A percentile compares a stretch with the other conserved stretches of the same genome.
Conservation (phyloP, 176 grass and related monocot genomes). For the Zea mays region DNA sequence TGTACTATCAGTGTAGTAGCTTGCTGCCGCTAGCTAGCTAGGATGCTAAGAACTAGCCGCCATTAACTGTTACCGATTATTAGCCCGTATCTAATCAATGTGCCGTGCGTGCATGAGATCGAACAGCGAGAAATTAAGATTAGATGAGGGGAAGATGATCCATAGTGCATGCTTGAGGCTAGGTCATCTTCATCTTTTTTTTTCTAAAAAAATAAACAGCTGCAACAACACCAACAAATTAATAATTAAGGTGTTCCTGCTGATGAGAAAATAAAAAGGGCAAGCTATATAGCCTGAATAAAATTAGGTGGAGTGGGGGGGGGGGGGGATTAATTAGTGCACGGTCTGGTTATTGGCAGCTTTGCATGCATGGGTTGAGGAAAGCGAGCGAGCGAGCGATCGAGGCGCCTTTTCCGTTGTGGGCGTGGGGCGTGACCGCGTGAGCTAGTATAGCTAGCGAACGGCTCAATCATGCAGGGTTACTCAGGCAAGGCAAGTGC, state of each 20-base stretch:
- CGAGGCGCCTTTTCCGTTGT: conserved; percentile 18
- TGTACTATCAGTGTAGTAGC: not conserved
- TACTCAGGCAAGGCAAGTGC: conserved; percentile 55
- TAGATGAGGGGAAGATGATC: not conserved
- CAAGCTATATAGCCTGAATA: too few relatives aligned
- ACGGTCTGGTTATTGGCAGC: conserved; percentile 32
- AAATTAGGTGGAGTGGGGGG: conserved; percentile 35
- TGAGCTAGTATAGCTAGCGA: conserved; percentile 1
- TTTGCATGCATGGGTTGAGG: conserved; percentile 56
- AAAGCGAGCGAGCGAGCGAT: not conserved
- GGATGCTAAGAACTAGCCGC: not conserved
- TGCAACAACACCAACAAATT: too few relatives aligned
- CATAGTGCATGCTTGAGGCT: not conserved
- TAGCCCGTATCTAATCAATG: conserved; percentile 20
- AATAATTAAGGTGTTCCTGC: not conserved
- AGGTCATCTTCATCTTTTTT: too few relatives aligned
- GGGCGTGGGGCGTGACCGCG: not conserved
- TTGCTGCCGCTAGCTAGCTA: not conserved
- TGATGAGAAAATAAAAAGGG: conserved; percentile 25
- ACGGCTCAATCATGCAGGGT: conserved; percentile 54
- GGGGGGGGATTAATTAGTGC: conserved; percentile 46
- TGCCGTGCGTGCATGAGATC: conserved; percentile 18
- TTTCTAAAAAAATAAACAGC: too few relatives aligned
- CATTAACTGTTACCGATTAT: not conserved
- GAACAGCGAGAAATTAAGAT: conserved; percentile 16